These are phyloP conservation scores for Mycena vulgaris DNA, from an alignment of 768 basidiomycete genomes.

Conservation along the genomic window DNA sequence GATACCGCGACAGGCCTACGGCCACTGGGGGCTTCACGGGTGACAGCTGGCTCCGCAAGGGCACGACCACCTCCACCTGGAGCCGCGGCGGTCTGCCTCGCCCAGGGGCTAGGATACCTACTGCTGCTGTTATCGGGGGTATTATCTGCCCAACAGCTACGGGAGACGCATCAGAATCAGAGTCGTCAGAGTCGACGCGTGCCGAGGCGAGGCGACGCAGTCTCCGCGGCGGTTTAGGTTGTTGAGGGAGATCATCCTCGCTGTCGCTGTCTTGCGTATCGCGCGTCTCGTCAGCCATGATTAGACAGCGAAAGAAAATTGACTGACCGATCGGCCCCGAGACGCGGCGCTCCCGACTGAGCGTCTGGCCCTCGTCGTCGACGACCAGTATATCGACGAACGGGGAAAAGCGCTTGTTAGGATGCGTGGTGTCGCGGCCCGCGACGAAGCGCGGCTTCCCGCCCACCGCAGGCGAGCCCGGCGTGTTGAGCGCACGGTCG, in stretches of 20 bases:
- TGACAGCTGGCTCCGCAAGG: conserved; percentile 47
- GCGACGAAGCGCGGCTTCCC: conserved; percentile 40
- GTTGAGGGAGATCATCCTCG: conserved; percentile 41
- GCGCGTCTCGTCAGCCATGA: conserved; percentile 4
- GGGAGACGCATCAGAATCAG: conserved; percentile 23
- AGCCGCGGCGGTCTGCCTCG: conserved; percentile 37
- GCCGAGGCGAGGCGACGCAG: conserved; percentile 28
- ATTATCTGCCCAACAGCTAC: background rate
- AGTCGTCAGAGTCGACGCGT: conserved; percentile 26
- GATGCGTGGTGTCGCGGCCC: conserved; percentile 48
- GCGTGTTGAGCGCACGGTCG: conserved; percentile 44
- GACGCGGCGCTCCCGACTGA: conserved; percentile 75
- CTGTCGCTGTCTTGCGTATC: conserved; percentile 25
- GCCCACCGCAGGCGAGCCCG: conserved; percentile 49
- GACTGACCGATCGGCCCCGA: conserved; percentile 59
- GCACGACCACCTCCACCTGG: conserved; percentile 61
- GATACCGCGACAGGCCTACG: background rate
- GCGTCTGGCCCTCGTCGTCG: conserved; percentile 70
- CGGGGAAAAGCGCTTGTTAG: conserved; percentile 57
- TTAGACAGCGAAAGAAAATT: background rate
- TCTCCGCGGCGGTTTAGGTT: conserved; percentile 47
- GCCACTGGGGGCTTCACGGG: background rate
- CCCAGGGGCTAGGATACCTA: background rate
- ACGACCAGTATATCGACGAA: conserved; percentile 76
- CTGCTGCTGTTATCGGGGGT: conserved; percentile 35